A percentile compares a stretch with the other conserved stretches of the same genome.
Conservation (phyloP, 192 early-diverging fungal species). For the Backusella psychrophila region DNA sequence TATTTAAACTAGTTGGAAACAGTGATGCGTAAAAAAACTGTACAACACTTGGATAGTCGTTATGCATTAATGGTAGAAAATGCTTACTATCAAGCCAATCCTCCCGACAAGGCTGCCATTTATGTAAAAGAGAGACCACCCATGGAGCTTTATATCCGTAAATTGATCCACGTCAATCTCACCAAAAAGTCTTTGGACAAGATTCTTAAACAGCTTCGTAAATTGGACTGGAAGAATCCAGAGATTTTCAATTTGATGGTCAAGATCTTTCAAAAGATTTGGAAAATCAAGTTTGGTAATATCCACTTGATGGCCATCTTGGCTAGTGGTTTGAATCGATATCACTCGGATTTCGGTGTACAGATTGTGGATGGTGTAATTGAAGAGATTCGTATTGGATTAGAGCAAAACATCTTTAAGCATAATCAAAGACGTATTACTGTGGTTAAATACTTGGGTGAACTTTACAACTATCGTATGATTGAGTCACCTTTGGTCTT, state of each 20-base stretch:
- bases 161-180: constrained; percentile 85
- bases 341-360: constrained; percentile 87
- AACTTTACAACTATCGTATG: constrained; percentile 89
- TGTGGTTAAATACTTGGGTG: constrained; percentile 81
- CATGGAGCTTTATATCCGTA: constrained; percentile 85
- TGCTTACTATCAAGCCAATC: constrained; percentile 87
- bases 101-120: constrained; percentile 63
- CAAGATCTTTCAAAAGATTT: constrained; percentile 85
- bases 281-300: constrained; percentile 92
- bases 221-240: constrained; percentile 82
- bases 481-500: constrained; percentile 77
- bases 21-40: constrained; percentile 86
- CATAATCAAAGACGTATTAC: constrained; percentile 91
- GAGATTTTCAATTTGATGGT: constrained; percentile 56
- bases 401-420: constrained; percentile 89
- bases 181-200: constrained; percentile 67
- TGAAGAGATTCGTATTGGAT: constrained; percentile 84
- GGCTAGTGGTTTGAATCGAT: constrained; percentile 69
- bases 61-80: constrained; percentile 91
- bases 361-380: constrained; percentile 82
- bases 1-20: constrained; percentile 67
- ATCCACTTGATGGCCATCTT: constrained; percentile 82
- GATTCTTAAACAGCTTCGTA: constrained; percentile 70
- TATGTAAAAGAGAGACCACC: constrained; percentile 73
- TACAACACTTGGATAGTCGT: constrained; percentile 82